Evolutionary conservation across 345 rosid genomes (phyloP).

Genomic region (Anacardium occidentale): DNA sequence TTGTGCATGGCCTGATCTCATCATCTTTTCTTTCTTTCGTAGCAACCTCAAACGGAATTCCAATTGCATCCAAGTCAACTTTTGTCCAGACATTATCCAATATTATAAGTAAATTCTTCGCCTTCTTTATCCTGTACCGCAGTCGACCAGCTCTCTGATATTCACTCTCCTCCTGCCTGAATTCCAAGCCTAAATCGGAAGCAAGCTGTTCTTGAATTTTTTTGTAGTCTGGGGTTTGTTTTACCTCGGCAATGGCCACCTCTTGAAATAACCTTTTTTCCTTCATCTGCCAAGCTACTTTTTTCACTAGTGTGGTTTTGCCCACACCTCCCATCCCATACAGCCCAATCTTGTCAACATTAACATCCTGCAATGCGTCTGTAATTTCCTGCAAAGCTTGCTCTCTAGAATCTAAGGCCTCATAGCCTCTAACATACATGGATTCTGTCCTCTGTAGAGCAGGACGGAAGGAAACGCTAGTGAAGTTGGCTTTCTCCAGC

Average conservation of each 20-base stretch:
- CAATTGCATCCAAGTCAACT: constrained; percentile 1
- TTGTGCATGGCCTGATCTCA: constrained; percentile 13
- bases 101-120: not conserved
- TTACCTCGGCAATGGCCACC: constrained; percentile 15
- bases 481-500: too few species aligned
- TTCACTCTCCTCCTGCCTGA: constrained; percentile 4
- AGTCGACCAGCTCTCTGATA: not conserved
- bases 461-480: too few species aligned
- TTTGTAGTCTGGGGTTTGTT: not conserved
- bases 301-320: too few species aligned
- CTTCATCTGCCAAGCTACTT: not conserved
- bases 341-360: too few species aligned
- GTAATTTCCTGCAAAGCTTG: too few species aligned
- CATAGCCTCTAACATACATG: too few species aligned
- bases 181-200: not conserved
- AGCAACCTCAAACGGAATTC: constrained; percentile 3
- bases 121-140: not conserved
- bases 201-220: constrained; percentile 21
- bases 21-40: not conserved
- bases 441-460: too few species aligned
- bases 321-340: too few species aligned
- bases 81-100: constrained; percentile 6
- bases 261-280: constrained; percentile 4
- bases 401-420: too few species aligned
- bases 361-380: too few species aligned